Evolutionary conservation across 176 grass and related monocot species (phyloP), one percentile per base, ranked within the genome.

Genomic region (Triticum timopheevii): DNA sequence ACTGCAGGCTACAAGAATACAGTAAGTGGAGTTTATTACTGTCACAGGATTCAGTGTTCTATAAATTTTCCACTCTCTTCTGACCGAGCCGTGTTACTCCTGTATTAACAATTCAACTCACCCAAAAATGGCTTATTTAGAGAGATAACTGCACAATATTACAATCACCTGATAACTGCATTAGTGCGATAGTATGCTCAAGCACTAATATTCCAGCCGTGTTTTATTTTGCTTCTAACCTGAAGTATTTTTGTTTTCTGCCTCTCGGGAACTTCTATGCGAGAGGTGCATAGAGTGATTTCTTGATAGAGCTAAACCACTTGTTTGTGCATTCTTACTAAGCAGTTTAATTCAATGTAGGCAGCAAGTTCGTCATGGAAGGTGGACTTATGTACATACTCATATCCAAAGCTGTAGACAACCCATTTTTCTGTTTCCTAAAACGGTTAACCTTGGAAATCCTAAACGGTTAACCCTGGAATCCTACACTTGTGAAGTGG

Each of bases 11-110:
- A 28, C 68, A 69, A 20, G 74, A 76, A 73, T 65, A 77, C 11
- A 33, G 90, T 91, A 81, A 85, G 77, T 50, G 49, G 47, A 13
- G 13, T 88, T 20, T 47, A 8, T 42, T 42, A 30, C 38, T 34
- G 8, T 80, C 13, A 11, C 1, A 4, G 34, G 4, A 1, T 20
- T 56, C 17, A 16, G 52, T 74, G 1, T 28, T 68, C 8, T 65
- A 22, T 16, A 35, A 36, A 67, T 2, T 38, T 73, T 23, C 59
- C 61, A 27, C 7, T 64, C 15, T 47, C 10, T 73, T 31, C n/a
- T n/a, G 4, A 54, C 25, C 1, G 16, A 54, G 27, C 42, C 15
- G 30, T 5, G 73, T 30, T 50, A 77, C 10, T 25, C 31, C 27
- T 38, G 31, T 27, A 73, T 64, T 62, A 25, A 19, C 23, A 56